phyloP scores from a whole-genome alignment of 2,329 filamentous ascomycete species.

The Paecilomyces sp. region DNA sequence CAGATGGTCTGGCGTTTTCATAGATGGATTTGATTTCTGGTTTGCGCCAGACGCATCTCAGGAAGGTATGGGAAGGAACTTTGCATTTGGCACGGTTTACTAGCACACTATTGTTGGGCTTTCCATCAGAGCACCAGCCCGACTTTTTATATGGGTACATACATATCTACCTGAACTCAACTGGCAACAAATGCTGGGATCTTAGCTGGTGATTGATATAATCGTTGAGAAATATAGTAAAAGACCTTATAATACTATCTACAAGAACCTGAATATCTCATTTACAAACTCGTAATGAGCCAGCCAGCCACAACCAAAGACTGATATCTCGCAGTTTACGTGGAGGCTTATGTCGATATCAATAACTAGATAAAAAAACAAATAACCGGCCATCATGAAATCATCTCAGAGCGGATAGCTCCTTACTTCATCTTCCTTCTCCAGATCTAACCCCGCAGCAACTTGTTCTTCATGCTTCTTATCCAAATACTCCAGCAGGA shows the following conservation, averaged over 20 bases:
- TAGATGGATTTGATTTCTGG: background rate
- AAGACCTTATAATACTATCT: no score
- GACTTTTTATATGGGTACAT: background rate
- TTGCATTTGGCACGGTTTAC: background rate
- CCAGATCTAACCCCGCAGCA: conserved; percentile 55
- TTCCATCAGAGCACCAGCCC: background rate
- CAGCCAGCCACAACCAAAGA: no score
- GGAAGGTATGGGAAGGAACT: background rate
- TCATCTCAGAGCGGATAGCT: conserved; percentile 52
- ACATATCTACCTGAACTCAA: background rate
- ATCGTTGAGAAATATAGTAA: no score
- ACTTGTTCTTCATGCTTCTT: conserved; percentile 66
- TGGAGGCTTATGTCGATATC: no score
- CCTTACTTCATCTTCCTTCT: conserved; percentile 52
- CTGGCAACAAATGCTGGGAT: no score
- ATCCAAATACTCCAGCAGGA: conserved; percentile 72
- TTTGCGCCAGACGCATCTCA: background rate
- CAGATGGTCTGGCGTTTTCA: background rate
- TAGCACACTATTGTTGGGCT: background rate
- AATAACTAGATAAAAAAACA: background rate
- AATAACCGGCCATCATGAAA: background rate
- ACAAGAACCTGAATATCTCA: no score
- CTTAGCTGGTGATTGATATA: no score
- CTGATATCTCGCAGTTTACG: no score
- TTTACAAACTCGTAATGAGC: no score